Conservation (phyloP, 2,329 filamentous ascomycete species). For the Ascochyta pisi region DNA sequence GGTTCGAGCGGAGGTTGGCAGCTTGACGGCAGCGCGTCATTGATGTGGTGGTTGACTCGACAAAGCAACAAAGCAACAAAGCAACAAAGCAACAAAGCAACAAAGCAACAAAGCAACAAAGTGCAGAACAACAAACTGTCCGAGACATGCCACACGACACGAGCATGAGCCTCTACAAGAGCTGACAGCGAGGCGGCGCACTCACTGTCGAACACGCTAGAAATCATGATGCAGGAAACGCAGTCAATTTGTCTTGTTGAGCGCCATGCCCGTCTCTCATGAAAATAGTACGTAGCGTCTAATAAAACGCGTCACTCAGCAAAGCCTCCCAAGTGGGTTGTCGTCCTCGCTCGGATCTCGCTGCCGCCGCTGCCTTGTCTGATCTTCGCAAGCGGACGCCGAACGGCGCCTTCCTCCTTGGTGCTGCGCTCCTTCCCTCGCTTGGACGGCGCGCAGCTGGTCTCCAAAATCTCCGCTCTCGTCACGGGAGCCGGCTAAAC, state of each 20-base stretch:
- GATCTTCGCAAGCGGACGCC: conserved; percentile 2
- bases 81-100: background rate
- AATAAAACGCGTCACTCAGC: background rate
- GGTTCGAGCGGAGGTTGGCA: background rate
- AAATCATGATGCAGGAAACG: conserved; percentile 1
- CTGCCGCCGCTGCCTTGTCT: background rate
- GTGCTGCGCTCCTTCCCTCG: conserved; percentile 3
- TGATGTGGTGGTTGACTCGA: background rate
- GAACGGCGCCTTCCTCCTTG: conserved; percentile 13
- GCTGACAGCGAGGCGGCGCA: conserved; percentile 7
- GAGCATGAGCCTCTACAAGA: background rate
- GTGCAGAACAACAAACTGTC: no score
- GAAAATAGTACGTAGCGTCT: background rate
- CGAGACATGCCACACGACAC: background rate
- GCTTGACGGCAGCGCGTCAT: background rate
- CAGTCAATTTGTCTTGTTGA: background rate
- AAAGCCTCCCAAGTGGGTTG: background rate
- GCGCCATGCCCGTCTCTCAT: conserved; percentile 1
- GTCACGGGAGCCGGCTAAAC: conserved; percentile 4
- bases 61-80: background rate
- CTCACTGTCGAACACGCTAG: background rate
- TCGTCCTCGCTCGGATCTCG: conserved; percentile 4
- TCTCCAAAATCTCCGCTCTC: conserved; percentile 2
- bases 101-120: background rate
- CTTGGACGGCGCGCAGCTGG: background rate